Percentiles rank a stretch among this genome's conserved stretches.
Evolutionary conservation across 352 stramenopile species (phyloP).

Genomic region (Halophytophthora polymorphica): DNA sequence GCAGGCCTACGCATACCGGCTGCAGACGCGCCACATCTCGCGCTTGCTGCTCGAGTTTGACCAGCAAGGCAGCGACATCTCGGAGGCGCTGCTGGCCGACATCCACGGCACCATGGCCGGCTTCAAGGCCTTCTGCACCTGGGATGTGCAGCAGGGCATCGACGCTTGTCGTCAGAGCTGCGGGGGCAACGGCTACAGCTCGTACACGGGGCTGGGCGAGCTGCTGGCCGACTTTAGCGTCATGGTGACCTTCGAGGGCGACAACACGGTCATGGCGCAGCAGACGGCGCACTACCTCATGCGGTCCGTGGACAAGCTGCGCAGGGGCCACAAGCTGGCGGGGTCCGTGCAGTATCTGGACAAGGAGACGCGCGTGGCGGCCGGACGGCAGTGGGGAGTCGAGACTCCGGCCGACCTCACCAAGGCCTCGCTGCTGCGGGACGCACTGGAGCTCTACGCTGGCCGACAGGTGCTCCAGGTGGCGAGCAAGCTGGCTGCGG

Average conservation of each 20-base stretch:
- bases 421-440: conserved; percentile 26
- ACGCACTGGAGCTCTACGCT: conserved; percentile 55
- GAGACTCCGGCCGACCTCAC: conserved; percentile 27
- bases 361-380: conserved; percentile 19
- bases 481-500: conserved; percentile 31
- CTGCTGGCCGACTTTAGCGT: conserved; percentile 93
- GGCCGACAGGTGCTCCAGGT: conserved; percentile 42
- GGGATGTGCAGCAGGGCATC: conserved; percentile 88
- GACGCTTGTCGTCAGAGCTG: conserved; percentile 94
- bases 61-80: conserved; percentile 61
- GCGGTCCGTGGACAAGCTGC: conserved; percentile 53
- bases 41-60: conserved; percentile 85
- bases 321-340: conserved; percentile 40
- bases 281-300: conserved; percentile 85
- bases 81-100: conserved; percentile 74
- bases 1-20: conserved; percentile 90
- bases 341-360: conserved; percentile 68
- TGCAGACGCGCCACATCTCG: conserved; percentile 87
- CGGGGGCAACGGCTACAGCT: conserved; percentile 94
- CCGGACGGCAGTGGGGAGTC: conserved; percentile 29
- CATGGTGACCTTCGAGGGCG: conserved; percentile 95
- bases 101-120: conserved; percentile 94
- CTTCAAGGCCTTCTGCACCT: conserved; percentile 93
- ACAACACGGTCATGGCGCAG: conserved; percentile 96
- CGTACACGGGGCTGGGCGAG: conserved; percentile 88